Base-by-base conservation (phyloP, 352 stramenopile genomes). In the Globisporangium sylvaticum region DNA sequence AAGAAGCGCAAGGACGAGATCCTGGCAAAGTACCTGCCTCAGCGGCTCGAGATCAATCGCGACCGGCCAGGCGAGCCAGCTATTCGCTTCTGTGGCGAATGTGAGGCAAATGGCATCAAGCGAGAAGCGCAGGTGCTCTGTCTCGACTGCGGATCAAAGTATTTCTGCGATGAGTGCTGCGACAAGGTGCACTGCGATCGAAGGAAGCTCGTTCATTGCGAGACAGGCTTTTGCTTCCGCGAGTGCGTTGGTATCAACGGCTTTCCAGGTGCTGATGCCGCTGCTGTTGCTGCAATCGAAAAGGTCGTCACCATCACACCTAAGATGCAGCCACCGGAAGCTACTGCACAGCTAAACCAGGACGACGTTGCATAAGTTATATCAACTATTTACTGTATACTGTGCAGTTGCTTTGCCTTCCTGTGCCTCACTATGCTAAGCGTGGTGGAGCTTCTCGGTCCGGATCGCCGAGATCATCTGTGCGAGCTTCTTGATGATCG, bases 101-200 rank as follows among this genome's bases (percentile, higher is more conserved):
- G 59, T 24, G 25, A 31, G 18, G 50, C 7, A 6, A 48, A 46
- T 8, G 52, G 27, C 12, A n/a, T 20, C 3, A 29, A 25, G 29
- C 66, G 50, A 18, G 65, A 48, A 48, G 75, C 78, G 1, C 62
- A 55, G 8, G 73, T 88, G 24, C 64, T 76, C 12, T 90, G 80
- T 62, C 52, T 79, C 1, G 70, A 71, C 24, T 91, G 82, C 34
- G 53, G 61, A 9, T 56, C 22, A 5, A 64, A 55, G 37, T 90
- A 80, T 62, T 84, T 78, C 25, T 89, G 82, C 52, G 74, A 81
- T 1, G 58, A 42, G 0, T 91, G 82, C 53, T 89, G 82, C 32
- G 82, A 91, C 53, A 37, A 8, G 1, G 62, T 73, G 4, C 82
- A 91, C 39, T 79, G 62, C 20, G 52, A 71, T 27, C 37, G 63